A percentile compares a stretch with the other conserved stretches of the same genome.
Conservation (phyloP, 1,284 basidiomycete species). For the Stygiomarasmius scandens region DNA sequence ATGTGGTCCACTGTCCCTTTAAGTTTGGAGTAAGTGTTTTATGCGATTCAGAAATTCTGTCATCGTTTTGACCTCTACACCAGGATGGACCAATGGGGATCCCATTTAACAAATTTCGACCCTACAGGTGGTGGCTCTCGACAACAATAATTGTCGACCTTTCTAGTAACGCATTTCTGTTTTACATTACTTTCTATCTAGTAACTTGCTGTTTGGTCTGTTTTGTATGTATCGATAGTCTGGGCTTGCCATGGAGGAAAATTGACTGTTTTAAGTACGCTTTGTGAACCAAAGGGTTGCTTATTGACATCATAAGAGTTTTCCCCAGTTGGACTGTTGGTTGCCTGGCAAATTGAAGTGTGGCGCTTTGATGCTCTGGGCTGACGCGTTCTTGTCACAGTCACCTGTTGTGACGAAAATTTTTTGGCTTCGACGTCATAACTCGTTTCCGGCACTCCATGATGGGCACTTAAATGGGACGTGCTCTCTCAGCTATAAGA, state of each 20-base stretch:
- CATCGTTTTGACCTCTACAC: neutral
- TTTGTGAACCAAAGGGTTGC: no score
- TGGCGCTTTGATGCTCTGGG: neutral
- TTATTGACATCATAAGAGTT: no score
- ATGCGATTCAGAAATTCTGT: constrained; percentile 3
- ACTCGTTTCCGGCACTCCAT: neutral
- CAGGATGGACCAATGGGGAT: constrained; percentile 41
- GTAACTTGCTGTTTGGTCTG: no score
- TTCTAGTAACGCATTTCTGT: no score
- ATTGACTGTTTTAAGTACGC: no score
- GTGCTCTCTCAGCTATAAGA: neutral
- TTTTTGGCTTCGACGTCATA: neutral
- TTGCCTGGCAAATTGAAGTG: no score
- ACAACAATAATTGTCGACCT: neutral
- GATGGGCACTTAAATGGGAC: no score
- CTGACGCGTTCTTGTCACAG: neutral
- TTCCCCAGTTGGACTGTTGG: no score
- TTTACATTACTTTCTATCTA: no score
- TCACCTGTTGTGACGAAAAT: neutral
- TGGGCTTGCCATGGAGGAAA: no score
- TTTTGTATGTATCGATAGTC: no score
- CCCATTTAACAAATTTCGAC: constrained; percentile 35
- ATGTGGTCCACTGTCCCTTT: constrained; percentile 50
- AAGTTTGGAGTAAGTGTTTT: constrained; percentile 42
- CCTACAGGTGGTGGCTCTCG: neutral